A percentile compares a stretch with the other conserved stretches of the same genome.
phyloP scores from a whole-genome alignment of 371 early-diverging fungal species.

The Lichtheimia ramosa region DNA sequence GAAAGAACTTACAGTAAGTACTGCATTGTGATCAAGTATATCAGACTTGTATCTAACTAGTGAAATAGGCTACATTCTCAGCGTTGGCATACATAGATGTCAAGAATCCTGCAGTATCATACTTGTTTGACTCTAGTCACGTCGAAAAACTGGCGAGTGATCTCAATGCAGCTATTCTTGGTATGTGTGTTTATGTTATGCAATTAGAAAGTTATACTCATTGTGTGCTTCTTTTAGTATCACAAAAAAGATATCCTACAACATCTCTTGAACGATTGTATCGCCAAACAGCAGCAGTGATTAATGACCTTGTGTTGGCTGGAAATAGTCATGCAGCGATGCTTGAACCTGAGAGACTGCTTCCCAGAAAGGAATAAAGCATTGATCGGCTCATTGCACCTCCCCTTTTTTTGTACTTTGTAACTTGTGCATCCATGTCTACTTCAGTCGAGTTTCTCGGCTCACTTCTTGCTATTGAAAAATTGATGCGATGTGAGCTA shows the following conservation, averaged over 20 bases:
- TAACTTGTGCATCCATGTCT: background rate
- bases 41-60: background rate
- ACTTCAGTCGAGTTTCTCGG: background rate
- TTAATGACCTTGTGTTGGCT: conserved; percentile 18
- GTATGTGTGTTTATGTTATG: conserved; percentile 17
- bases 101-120: conserved; percentile 43
- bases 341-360: conserved; percentile 9
- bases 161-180: conserved; percentile 71
- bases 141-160: conserved; percentile 66
- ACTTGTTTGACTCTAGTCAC: conserved; percentile 48
- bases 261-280: conserved; percentile 24
- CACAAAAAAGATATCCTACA: conserved; percentile 11
- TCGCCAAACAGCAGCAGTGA: conserved; percentile 17
- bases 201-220: background rate
- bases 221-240: background rate
- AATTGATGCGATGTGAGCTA: conserved; percentile 14
- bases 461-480: conserved; percentile 14
- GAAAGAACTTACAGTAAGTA: conserved; percentile 7
- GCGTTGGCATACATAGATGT: conserved; percentile 74
- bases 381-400: too few species aligned
- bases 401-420: background rate
- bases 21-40: conserved; percentile 20
- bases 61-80: conserved; percentile 56
- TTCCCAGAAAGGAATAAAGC: background rate
- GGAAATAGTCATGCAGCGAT: conserved; percentile 22